Evolutionary conservation across 2,329 filamentous ascomycete genomes (phyloP), one percentile per base, ranked within the genome.

Genomic region (Fusarium burgessii): DNA sequence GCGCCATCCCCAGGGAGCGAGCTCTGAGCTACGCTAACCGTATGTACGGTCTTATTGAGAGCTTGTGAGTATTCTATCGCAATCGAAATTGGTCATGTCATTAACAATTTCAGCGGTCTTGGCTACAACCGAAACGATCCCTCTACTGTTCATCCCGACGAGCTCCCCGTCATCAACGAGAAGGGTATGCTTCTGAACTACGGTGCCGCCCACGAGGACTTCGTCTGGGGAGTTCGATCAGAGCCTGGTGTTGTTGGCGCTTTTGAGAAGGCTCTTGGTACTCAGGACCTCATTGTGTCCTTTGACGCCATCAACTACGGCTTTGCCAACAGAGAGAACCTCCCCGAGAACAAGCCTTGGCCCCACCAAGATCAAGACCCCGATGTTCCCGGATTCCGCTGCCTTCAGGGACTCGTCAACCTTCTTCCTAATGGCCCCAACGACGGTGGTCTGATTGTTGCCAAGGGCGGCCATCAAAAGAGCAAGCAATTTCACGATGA

Each of bases 371-470:
- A 74, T 40, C 72, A 74, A 23, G 72, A 74, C n/a, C 72, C 72
- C 0, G 71, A 74, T 23, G 49, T 50, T 8, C 66, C 72, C 2
- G 86, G 85, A 0, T 85, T 88, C 74, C 80, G 84, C 5, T 88
- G 85, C 68, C 78, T 85, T 5, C 85, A 87, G 64, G 86, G 86
- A 7, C 78, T 87, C 0, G 83, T 87, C 4, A 87, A 87, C 69
- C 68, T 81, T 2, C 70, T 76, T 17, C 79, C 78, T 9, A 79
- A 77, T 38, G 79, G 79, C 0, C 77, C 78, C 8, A 74, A 80
- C 2, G 79, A 81, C n/a, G 79, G 79, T 0, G 79, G 79, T 1
- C 70, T 81, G 1, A 79, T 80, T 6, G 80, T 82, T 3, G 80
- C 55, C 2, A 72, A 70, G 55, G 71, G 71, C 5, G 72, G 59